Evolutionary conservation across 139 green algal genomes (phyloP), one percentile per base, ranked within the genome.

Genomic region (Chlamydomonas asymmetrica): DNA sequence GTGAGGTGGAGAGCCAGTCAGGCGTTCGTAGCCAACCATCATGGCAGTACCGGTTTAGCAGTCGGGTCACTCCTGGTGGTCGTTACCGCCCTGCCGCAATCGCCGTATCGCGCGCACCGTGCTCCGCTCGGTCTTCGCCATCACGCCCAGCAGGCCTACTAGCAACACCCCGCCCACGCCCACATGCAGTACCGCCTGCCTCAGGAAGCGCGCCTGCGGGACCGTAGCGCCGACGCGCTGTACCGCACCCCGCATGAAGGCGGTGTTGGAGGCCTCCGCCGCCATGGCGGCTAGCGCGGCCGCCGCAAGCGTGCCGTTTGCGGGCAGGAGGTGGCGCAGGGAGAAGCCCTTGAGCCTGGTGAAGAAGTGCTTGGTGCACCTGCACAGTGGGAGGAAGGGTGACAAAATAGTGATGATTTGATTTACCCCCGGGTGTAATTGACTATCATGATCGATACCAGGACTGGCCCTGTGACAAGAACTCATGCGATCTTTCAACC

Each of bases 111-210:
- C 64, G 10, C 16, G 16, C 23, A 86, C 16, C 27, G 81, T 64
- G 20, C 62, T 59, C 2, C 77, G 54, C 65, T 92, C 87, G 34
- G 67, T 57, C 0, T 8, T 39, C 5, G 37, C 29, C 31, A 85
- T 64, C 4, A 64, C 48, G n/a, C 39, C 43, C 32, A 66, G 7
- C 45, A 89, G 74, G 10, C 20, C 54, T 0, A 25, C 77, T 40
- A 92, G 22, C 40, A 75, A 73, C 6, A 50, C 54, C 2, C 65
- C 65, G 2, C 83, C 88, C 20, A 91, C 85, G 5, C 40, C 65
- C 41, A 87, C 74, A 60, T 91, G 87, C 54, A 66, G 1, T 6
- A 18, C 75, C 34, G 59, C 66, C n/a, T 49, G 67, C 22, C 48
- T 54, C 41, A 77, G 41, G 40, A 77, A 77, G n/a, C 63, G 40